These are phyloP conservation scores for Basidiobolus meristosporus DNA, from an alignment of 371 early-diverging fungal genomes.

Conservation along the genomic window DNA sequence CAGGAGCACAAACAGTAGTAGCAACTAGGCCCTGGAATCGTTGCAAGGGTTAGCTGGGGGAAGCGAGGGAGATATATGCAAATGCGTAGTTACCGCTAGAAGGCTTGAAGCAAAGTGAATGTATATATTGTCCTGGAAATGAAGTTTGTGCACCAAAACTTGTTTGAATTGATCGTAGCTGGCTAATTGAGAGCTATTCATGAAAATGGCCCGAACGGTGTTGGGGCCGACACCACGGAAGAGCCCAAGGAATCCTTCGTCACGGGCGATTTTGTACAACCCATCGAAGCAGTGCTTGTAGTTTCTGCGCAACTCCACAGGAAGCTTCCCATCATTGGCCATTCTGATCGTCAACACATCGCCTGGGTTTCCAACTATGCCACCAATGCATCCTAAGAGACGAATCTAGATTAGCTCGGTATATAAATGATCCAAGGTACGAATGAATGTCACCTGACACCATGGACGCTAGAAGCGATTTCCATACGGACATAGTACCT, in stretches of 20 bases:
- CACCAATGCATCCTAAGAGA: constrained; percentile 65
- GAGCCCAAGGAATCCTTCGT: constrained; percentile 44
- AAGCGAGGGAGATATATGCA: no score
- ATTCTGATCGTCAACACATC: constrained; percentile 70
- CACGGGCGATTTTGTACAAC: constrained; percentile 31
- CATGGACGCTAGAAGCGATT: neutral
- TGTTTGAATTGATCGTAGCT: constrained; percentile 56
- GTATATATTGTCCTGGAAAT: constrained; percentile 34
- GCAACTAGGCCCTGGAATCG: constrained; percentile 56
- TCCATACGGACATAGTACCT: neutral
- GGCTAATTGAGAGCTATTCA: constrained; percentile 56
- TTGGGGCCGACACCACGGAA: constrained; percentile 59
- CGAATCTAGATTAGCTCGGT: no score
- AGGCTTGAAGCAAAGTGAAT: constrained; percentile 60
- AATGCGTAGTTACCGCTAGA: constrained; percentile 54
- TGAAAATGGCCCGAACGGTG: constrained; percentile 53
- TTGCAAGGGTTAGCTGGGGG: no score
- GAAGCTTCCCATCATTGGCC: constrained; percentile 64
- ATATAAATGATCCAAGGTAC: no score
- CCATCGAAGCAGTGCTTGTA: constrained; percentile 65
- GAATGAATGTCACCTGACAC: neutral
- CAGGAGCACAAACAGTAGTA: constrained; percentile 69
- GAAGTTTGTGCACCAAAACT: constrained; percentile 23
- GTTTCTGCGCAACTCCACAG: constrained; percentile 34
- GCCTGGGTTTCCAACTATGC: constrained; percentile 63